phyloP scores from a whole-genome alignment of 306 rosid species.

The Vigna reflexopilosa region DNA sequence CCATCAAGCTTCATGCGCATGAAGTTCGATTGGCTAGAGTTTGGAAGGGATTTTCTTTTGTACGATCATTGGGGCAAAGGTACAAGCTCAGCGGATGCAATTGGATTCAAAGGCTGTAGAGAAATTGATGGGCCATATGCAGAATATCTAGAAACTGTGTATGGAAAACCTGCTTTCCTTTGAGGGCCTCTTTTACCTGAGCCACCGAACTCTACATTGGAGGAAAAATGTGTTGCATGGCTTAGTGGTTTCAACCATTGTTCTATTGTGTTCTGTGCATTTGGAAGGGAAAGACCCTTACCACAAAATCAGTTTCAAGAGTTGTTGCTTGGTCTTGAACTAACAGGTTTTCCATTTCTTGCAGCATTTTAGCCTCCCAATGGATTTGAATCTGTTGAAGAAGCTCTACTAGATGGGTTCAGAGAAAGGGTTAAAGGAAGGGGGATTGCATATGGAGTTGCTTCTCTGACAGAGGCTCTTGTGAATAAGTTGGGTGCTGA shows the following conservation, averaged over 20 bases:
- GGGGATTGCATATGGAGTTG: slow-evolving; percentile 51
- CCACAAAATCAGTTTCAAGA: slow-evolving; percentile 17
- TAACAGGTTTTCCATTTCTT: slow-evolving; percentile 37
- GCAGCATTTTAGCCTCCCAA: slow-evolving; percentile 30
- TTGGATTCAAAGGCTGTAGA: too few species aligned
- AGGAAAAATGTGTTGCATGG: slow-evolving; percentile 41
- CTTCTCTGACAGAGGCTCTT: slow-evolving; percentile 58
- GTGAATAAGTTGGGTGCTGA: slow-evolving; percentile 43
- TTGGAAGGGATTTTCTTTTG: slow-evolving; percentile 10
- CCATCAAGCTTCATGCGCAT: slow-evolving; percentile 25
- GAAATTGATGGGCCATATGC: neutral
- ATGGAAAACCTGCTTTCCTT: slow-evolving; percentile 30
- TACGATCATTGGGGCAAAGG: too few species aligned
- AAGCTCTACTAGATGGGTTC: slow-evolving; percentile 41
- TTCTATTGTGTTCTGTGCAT: slow-evolving; percentile 44
- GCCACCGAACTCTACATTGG: neutral
- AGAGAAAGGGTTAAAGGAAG: slow-evolving; percentile 36
- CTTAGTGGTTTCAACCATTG: slow-evolving; percentile 17
- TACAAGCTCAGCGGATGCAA: too few species aligned
- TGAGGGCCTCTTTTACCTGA: slow-evolving; percentile 45
- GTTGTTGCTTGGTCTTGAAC: slow-evolving; percentile 44
- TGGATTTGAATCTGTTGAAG: slow-evolving; percentile 35
- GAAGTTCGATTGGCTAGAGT: slow-evolving; percentile 19
- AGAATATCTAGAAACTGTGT: slow-evolving; percentile 1
- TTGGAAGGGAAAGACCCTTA: slow-evolving; percentile 40